Conservation (phyloP, 495 filamentous ascomycete species). For the Trichocladium antarcticum region DNA sequence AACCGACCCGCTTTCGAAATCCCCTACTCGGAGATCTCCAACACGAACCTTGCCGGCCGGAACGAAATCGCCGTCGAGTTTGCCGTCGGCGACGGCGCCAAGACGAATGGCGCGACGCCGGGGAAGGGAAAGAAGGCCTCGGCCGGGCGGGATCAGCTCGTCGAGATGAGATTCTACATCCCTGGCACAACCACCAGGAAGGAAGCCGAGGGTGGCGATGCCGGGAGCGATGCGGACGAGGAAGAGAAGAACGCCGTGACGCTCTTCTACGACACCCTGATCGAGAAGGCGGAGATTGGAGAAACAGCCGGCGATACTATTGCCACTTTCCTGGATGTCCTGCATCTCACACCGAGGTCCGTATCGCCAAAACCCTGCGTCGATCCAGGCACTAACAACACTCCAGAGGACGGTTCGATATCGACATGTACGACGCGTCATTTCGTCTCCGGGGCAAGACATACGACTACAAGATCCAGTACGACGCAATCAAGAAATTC, state of each 20-base stretch:
- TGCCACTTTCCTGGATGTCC: slow-evolving; percentile 91
- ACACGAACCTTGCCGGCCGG: slow-evolving; percentile 94
- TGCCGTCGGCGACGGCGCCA: slow-evolving; percentile 53
- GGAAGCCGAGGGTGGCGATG: slow-evolving; percentile 64
- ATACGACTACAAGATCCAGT: slow-evolving; percentile 99
- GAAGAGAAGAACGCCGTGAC: slow-evolving; percentile 90
- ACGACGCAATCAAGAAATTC: slow-evolving; percentile 94
- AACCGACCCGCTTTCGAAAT: slow-evolving; percentile 97
- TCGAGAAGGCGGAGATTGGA: slow-evolving; percentile 98
- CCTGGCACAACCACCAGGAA: slow-evolving; percentile 83
- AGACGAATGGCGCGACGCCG: slow-evolving; percentile 62
- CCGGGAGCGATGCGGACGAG: slow-evolving; percentile 53
- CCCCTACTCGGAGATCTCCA: slow-evolving; percentile 93
- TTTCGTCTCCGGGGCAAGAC: slow-evolving; percentile 98
- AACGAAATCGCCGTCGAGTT: slow-evolving; percentile 98
- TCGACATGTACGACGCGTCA: slow-evolving; percentile 98
- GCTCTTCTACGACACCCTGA: slow-evolving; percentile 91
- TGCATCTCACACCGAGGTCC: slow-evolving; percentile 93
- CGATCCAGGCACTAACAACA: slow-evolving; percentile 22
- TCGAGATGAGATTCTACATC: slow-evolving; percentile 98
- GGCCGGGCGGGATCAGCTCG: slow-evolving; percentile 80
- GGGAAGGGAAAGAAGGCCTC: slow-evolving; percentile 79
- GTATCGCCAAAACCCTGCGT: slow-evolving; percentile 17
- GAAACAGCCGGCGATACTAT: slow-evolving; percentile 95
- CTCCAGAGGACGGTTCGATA: slow-evolving; percentile 91